Conservation (phyloP, 2,329 filamentous ascomycete genomes). For the Scytalidium lignicola region DNA sequence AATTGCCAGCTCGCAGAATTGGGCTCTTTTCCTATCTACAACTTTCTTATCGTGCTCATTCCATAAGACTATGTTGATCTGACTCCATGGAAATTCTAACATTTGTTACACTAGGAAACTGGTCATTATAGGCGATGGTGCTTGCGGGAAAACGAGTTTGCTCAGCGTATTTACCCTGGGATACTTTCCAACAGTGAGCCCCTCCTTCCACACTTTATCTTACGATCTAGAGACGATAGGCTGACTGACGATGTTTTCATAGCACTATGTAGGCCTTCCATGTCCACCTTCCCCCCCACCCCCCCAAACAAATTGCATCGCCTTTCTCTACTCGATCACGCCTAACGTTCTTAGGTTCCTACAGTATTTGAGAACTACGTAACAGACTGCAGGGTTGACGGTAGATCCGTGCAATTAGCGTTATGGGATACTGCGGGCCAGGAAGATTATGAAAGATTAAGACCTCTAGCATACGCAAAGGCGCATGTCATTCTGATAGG, state of each 20-base stretch:
- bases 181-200: conserved; percentile 91
- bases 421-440: conserved; percentile 99
- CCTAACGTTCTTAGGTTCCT: conserved; percentile 66
- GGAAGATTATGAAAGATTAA: conserved; percentile 95
- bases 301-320: no score
- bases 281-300: no score
- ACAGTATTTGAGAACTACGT: conserved; percentile 99
- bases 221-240: conserved; percentile 25
- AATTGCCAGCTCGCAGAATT: background rate
- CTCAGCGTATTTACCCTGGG: conserved; percentile 96
- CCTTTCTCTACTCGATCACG: background rate
- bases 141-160: conserved; percentile 96
- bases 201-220: conserved; percentile 7
- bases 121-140: conserved; percentile 95
- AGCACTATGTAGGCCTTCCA: conserved; percentile 43
- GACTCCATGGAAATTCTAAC: conserved; percentile 3
- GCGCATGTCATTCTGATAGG: conserved; percentile 96
- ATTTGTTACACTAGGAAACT: conserved; percentile 65
- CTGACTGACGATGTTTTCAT: conserved; percentile 12
- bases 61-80: background rate
- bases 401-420: conserved; percentile 95
- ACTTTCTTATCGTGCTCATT: background rate
- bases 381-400: conserved; percentile 96
- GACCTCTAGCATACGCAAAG: conserved; percentile 92
- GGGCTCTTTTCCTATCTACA: background rate